phyloP scores from a whole-genome alignment of 148 eudicot genomes.

The Linanthus parryae region DNA sequence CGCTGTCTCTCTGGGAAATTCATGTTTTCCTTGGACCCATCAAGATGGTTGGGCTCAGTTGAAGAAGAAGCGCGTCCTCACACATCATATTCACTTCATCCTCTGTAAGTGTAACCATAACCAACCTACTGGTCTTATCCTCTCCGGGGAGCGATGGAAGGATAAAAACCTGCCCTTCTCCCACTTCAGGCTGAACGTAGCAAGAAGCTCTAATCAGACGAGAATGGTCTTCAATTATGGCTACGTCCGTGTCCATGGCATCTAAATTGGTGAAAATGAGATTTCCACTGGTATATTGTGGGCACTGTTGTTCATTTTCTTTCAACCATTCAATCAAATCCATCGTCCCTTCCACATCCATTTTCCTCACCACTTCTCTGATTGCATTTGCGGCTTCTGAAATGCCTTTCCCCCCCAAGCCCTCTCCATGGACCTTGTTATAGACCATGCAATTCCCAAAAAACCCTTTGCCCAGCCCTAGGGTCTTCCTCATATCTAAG shows the following conservation, averaged over 20 bases:
- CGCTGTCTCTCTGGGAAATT: no score
- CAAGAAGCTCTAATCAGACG: slow-evolving; percentile 28
- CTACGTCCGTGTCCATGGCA: slow-evolving; percentile 19
- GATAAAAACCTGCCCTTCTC: slow-evolving; percentile 32
- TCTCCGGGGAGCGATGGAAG: slow-evolving; percentile 30
- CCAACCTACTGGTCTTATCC: slow-evolving; percentile 29
- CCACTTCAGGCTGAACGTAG: slow-evolving; percentile 35
- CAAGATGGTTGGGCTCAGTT: slow-evolving; percentile 30
- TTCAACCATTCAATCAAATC: slow-evolving; percentile 57
- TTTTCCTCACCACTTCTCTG: slow-evolving; percentile 26
- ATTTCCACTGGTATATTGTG: slow-evolving; percentile 16
- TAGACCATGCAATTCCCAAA: slow-evolving; percentile 71
- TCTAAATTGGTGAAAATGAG: slow-evolving; percentile 47
- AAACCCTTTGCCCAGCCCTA: slow-evolving; percentile 50
- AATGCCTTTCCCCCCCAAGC: slow-evolving; percentile 16
- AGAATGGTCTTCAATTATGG: slow-evolving; percentile 22
- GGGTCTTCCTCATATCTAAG: slow-evolving; percentile 31
- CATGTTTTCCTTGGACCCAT: slow-evolving; percentile 22
- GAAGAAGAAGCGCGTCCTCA: slow-evolving; percentile 30
- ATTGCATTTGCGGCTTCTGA: slow-evolving; percentile 26
- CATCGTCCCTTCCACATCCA: slow-evolving; percentile 26
- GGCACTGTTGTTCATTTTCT: slow-evolving; percentile 1
- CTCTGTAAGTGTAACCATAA: slow-evolving; percentile 38
- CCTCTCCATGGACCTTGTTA: slow-evolving; percentile 27
- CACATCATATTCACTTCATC: slow-evolving; percentile 35